phyloP scores from a whole-genome alignment of 345 rosid species.

The Pugionium cornutum region DNA sequence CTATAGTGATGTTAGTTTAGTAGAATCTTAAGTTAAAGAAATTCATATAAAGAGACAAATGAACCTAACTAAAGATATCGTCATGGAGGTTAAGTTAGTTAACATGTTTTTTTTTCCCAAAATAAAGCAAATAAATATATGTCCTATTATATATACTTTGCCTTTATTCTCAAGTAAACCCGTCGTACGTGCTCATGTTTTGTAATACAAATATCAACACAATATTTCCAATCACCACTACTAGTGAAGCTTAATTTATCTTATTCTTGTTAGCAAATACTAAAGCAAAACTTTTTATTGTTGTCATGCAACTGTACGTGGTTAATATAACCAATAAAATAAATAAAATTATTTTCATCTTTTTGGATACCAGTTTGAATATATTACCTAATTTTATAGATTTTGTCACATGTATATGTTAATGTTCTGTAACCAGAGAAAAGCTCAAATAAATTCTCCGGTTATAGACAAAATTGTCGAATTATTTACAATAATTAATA shows the following conservation, averaged over 20 bases:
- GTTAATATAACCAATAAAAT: not conserved
- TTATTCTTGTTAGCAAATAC: not conserved
- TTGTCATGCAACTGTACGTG: not conserved
- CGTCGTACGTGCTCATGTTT: conserved; percentile 17
- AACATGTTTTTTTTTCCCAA: conserved; percentile 19
- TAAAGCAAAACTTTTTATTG: not conserved
- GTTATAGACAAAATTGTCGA: not conserved
- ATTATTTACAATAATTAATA: too few species aligned
- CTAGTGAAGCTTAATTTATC: not conserved
- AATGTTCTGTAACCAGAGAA: too few species aligned
- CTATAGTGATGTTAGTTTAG: too few species aligned
- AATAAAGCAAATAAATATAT: conserved; percentile 25
- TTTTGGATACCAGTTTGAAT: too few species aligned
- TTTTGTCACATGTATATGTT: too few species aligned
- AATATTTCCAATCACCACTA: conserved; percentile 6
- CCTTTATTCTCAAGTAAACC: conserved; percentile 28
- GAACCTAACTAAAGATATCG: conserved; percentile 15
- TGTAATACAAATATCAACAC: not conserved
- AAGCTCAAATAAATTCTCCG: too few species aligned
- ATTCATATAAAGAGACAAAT: conserved; percentile 9
- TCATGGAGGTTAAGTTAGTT: conserved; percentile 40
- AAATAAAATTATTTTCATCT: too few species aligned
- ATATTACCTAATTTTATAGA: too few species aligned
- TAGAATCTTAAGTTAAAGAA: conserved; percentile 23
- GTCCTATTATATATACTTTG: conserved; percentile 11